These are phyloP conservation scores for Mediolabrus comicus DNA, from an alignment of 108 stramenopile species.

Conservation along the genomic window DNA sequence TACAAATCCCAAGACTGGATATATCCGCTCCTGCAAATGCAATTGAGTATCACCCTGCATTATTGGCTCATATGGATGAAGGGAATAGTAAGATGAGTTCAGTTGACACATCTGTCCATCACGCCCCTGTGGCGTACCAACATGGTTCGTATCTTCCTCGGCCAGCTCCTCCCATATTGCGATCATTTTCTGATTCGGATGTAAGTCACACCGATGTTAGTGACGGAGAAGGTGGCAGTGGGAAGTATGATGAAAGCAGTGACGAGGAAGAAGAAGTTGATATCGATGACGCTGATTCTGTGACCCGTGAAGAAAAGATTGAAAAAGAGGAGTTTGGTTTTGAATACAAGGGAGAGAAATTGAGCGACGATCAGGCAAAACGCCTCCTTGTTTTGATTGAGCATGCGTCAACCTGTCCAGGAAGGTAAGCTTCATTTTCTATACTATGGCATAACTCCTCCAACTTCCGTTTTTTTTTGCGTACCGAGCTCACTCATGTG, in stretches of 20 bases:
- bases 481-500: neutral
- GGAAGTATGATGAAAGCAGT: constrained; percentile 50
- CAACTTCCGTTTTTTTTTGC: too few species aligned
- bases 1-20: constrained; percentile 84
- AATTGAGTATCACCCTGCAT: constrained; percentile 90
- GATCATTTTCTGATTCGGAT: constrained; percentile 55
- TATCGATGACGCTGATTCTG: constrained; percentile 44
- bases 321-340: constrained; percentile 77
- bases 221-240: constrained; percentile 45
- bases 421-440: constrained; percentile 39
- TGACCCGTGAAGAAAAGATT: constrained; percentile 63
- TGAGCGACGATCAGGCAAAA: constrained; percentile 62
- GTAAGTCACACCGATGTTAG: constrained; percentile 57
- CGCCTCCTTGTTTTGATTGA: constrained; percentile 76
- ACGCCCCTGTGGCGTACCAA: neutral
- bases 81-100: constrained; percentile 32
- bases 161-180: neutral
- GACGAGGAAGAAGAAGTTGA: constrained; percentile 54
- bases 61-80: constrained; percentile 77
- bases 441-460: neutral
- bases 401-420: constrained; percentile 79
- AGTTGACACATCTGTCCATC: constrained; percentile 7
- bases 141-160: constrained; percentile 7
- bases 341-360: constrained; percentile 68
- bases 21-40: constrained; percentile 80